Percentiles rank a stretch among this genome's conserved stretches.
Conservation (phyloP, 257 asterid genomes). For the Verbena officinalis region DNA sequence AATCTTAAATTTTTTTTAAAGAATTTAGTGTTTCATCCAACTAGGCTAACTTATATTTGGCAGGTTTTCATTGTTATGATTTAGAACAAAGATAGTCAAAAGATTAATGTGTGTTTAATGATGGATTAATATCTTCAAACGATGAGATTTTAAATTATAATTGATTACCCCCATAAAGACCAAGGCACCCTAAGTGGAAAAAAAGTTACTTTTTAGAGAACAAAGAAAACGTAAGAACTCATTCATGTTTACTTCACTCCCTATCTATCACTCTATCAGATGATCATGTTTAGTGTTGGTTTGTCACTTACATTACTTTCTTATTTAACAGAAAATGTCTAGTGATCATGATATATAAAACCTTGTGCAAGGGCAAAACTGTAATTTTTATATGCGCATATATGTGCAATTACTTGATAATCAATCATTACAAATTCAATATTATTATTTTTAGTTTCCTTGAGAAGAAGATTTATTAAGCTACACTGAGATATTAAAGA, state of each 20-base stretch:
- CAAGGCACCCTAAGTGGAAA: conserved; percentile 13
- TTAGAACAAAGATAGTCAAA: conserved; percentile 14
- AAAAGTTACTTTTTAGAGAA: conserved; percentile 13
- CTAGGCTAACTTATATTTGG: no score
- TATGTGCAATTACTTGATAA: no score
- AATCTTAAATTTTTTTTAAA: no score
- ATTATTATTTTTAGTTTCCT: no score
- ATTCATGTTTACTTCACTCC: conserved; percentile 18
- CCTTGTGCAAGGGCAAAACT: no score
- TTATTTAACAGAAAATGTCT: background rate
- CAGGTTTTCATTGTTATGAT: background rate
- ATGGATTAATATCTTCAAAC: background rate
- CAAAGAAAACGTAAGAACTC: conserved; percentile 10
- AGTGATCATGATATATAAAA: no score
- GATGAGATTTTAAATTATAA: conserved; percentile 25
- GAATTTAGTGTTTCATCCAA: no score
- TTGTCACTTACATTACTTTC: background rate
- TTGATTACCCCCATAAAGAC: conserved; percentile 17
- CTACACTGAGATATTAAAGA: no score
- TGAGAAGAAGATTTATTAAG: no score
- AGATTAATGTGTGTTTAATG: conserved; percentile 4
- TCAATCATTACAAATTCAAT: no score
- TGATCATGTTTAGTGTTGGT: conserved; percentile 17
- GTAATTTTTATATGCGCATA: no score
- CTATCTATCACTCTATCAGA: no score